Percentiles rank a stretch among this genome's conserved stretches.
phyloP scores from a whole-genome alignment of 345 rosid species.

The Dipteronia dyeriana region DNA sequence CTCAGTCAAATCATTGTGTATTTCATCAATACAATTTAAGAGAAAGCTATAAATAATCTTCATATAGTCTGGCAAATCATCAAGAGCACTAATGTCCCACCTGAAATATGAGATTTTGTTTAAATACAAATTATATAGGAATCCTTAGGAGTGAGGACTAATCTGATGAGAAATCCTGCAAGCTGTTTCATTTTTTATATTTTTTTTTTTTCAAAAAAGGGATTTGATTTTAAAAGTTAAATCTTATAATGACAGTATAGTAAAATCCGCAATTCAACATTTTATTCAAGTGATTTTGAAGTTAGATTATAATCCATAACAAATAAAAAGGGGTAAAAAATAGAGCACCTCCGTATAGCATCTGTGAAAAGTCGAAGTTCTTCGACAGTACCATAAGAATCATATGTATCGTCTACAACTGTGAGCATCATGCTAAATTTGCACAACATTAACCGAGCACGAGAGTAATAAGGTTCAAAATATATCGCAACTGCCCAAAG shows the following conservation, averaged over 20 bases:
- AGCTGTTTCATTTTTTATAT: no score
- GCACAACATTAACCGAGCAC: not conserved
- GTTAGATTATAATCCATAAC: no score
- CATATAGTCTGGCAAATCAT: slow-evolving; percentile 12
- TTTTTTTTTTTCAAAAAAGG: no score
- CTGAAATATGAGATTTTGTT: not conserved
- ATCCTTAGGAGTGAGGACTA: no score
- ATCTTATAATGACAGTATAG: no score
- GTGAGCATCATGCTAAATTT: not conserved
- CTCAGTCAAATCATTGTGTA: not conserved
- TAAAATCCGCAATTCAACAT: no score
- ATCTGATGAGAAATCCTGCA: no score
- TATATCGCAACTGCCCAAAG: not conserved
- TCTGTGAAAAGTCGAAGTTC: not conserved
- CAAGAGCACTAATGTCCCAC: slow-evolving; percentile 1
- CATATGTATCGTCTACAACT: not conserved
- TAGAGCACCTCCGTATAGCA: not conserved
- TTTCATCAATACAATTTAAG: not conserved
- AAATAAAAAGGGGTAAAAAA: not conserved
- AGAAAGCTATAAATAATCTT: not conserved
- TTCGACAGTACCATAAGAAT: not conserved
- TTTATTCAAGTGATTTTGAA: no score
- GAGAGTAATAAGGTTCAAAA: not conserved
- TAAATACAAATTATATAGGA: not conserved
- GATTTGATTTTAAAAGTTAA: no score